Evolutionary conservation across 306 rosid species (phyloP).

Genomic region (Mucuna pruriens): DNA sequence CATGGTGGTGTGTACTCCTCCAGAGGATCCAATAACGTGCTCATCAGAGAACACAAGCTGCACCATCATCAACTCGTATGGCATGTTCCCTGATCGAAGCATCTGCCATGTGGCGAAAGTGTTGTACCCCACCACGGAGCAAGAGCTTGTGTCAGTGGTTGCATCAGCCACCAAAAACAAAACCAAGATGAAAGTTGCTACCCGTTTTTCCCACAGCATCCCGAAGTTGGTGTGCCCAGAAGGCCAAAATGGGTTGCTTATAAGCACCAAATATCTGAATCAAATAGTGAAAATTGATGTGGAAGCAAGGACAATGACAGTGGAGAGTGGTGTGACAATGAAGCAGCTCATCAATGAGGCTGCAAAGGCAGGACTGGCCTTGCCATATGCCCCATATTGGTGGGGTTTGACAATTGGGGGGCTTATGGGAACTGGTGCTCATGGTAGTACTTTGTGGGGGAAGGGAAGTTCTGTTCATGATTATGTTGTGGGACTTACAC

Average conservation of each 20-base stretch:
- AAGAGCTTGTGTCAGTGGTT: constrained; percentile 58
- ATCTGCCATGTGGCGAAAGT: constrained; percentile 51
- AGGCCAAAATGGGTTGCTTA: constrained; percentile 58
- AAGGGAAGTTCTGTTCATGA: constrained; percentile 83
- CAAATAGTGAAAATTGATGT: constrained; percentile 49
- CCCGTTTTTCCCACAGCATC: constrained; percentile 71
- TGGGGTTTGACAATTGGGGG: constrained; percentile 87
- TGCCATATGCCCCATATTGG: constrained; percentile 83
- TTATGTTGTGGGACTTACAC: constrained; percentile 51
- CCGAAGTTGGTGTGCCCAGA: constrained; percentile 79
- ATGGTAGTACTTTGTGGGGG: constrained; percentile 83
- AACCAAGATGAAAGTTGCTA: constrained; percentile 58
- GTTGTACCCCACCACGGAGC: constrained; percentile 55
- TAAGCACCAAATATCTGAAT: constrained; percentile 74
- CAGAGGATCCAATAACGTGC: constrained; percentile 71
- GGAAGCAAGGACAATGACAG: constrained; percentile 47
- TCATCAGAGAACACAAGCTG: constrained; percentile 54
- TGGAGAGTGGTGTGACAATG: constrained; percentile 72
- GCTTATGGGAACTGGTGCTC: constrained; percentile 79
- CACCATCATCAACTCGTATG: constrained; percentile 77
- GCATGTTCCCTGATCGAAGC: constrained; percentile 69
- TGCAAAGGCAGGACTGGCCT: constrained; percentile 58
- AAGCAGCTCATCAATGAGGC: constrained; percentile 62
- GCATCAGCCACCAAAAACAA: constrained; percentile 49
- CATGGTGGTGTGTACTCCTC: constrained; percentile 48